Base-by-base conservation (phyloP, 306 rosid genomes). In the Potentilla sterilis region DNA sequence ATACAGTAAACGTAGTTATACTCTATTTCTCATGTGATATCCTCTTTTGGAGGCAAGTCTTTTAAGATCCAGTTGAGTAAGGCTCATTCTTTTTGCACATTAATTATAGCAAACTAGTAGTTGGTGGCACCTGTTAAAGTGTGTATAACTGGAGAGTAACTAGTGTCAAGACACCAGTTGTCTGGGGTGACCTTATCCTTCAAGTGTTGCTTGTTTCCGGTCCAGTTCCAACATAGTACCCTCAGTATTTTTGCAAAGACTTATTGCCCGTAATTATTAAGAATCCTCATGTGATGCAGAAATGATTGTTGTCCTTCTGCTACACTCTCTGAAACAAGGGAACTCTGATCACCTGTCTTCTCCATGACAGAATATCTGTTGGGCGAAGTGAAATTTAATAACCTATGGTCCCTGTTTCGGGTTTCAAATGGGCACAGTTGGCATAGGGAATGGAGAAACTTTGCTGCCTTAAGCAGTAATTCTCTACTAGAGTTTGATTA, bases 271-370 rank as follows among this genome's bases (percentile, higher is more conserved):
- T 70, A 7, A 55, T 7, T 3, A 41, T 52, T 14, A 11, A 37
- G n/a, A 52, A 37, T 13, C 75, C 75, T 37, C 24, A 22, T 38
- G 19, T 19, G 65, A 38, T 52, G 74, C n/a, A 9, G 61, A 70
- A 9, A 49, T 8, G 5, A 4, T 16, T 69, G 40, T 22, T 68
- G 7, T 51, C 42, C 7, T 41, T 67, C 73, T 13, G 21, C 73
- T 44, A 38, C 14, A 32, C 2, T 9, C 10, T 28, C 19, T 51
- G 75, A 5, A 71, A n/a, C 35, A 51, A 71, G 47, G 47, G 18
- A 35, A 34, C 13, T 21, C 34, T 35, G 47, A 7, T 51, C 35
- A 58, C 24, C 11, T 8, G 16, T 10, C 16, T 41, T 67, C 34
- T 3, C 35, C n/a, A 5, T 67, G 51, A 11, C 48, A 19, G 19